Base-by-base conservation (phyloP, 2,329 filamentous ascomycete species). In the Ophiobolus disseminans region DNA sequence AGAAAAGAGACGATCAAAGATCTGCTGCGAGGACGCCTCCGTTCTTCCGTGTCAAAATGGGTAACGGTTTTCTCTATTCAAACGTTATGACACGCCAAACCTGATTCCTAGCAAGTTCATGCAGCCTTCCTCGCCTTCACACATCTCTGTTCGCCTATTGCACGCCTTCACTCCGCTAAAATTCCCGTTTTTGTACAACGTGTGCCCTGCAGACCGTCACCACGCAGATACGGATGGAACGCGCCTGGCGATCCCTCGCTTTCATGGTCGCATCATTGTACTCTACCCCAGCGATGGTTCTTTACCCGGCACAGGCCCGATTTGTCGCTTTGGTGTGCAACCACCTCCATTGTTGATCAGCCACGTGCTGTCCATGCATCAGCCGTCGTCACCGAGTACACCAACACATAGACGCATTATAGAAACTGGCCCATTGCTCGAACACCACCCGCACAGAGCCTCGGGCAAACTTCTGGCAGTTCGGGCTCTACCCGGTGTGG, bases 231-330 rank as follows among this genome's bases (percentile, higher is more conserved):
- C 40, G 17, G 30, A 8, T n/a, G 13, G 14, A 38, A 38, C 8
- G 10, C 20, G 17, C 21, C 10, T 43, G 25, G 20, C 9, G 30
- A 32, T 7, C 30, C 30, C 21, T 35, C 21, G 19, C 26, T 20
- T 19, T n/a, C 20, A 19, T 22, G 16, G 10, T 32, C 4, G 6
- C 16, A 21, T 35, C 28, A 35, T 36, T 21, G 26, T 20, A 21
- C 32, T 30, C 22, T 28, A 3, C 20, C 31, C 22, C 19, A 26
- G 22, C 10, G 23, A 20, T 35, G 21, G 40, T 13, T 13, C 32
- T 37, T 37, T 30, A 37, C 14, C 32, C 41, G 41, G 41, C 23
- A 28, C 25, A 16, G 14, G 41, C 9, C 41, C 41, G 41, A 44
- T 44, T 44, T 32, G 41, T 21, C 22, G 32, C 20, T 35, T 23